Conservation (phyloP, 2,329 filamentous ascomycete genomes). For the Exophiala bonariae region DNA sequence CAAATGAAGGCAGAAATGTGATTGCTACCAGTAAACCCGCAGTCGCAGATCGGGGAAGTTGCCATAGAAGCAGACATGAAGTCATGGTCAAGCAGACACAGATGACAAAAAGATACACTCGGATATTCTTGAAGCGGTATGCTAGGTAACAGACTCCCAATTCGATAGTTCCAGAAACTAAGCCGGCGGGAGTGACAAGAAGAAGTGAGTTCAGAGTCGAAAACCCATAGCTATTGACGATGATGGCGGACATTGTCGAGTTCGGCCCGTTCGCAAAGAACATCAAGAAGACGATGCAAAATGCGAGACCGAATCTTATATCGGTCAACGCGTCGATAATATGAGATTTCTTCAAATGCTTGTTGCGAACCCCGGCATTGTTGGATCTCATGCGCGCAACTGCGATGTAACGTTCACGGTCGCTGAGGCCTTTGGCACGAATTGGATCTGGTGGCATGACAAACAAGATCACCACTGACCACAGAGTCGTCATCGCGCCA, state of each 20-base stretch:
- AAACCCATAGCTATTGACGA: slow-evolving; percentile 70
- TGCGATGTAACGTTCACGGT: slow-evolving; percentile 62
- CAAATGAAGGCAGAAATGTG: slow-evolving; percentile 48
- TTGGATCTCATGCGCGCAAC: slow-evolving; percentile 63
- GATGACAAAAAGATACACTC: slow-evolving; percentile 41
- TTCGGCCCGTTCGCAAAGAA: slow-evolving; percentile 71
- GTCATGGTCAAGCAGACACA: slow-evolving; percentile 45
- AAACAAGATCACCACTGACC: slow-evolving; percentile 60
- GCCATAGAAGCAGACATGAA: slow-evolving; percentile 45
- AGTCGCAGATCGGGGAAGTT: slow-evolving; percentile 40
- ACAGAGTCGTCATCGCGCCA: slow-evolving; percentile 59
- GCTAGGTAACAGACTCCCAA: slow-evolving; percentile 43
- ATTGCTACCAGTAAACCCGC: slow-evolving; percentile 51
- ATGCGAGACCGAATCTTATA: slow-evolving; percentile 62
- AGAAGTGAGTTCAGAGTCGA: slow-evolving; percentile 64
- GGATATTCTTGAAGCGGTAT: slow-evolving; percentile 35
- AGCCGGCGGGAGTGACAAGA: slow-evolving; percentile 50
- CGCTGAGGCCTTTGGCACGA: slow-evolving; percentile 66
- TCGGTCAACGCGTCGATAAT: slow-evolving; percentile 59
- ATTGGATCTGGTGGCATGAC: slow-evolving; percentile 66
- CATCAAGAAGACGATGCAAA: slow-evolving; percentile 67
- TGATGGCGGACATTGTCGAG: slow-evolving; percentile 67
- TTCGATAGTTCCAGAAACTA: slow-evolving; percentile 38
- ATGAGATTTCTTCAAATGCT: slow-evolving; percentile 60
- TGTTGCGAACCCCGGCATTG: slow-evolving; percentile 64